Base-by-base conservation (phyloP, 2,329 filamentous ascomycete species). In the Diaporthe destruens region DNA sequence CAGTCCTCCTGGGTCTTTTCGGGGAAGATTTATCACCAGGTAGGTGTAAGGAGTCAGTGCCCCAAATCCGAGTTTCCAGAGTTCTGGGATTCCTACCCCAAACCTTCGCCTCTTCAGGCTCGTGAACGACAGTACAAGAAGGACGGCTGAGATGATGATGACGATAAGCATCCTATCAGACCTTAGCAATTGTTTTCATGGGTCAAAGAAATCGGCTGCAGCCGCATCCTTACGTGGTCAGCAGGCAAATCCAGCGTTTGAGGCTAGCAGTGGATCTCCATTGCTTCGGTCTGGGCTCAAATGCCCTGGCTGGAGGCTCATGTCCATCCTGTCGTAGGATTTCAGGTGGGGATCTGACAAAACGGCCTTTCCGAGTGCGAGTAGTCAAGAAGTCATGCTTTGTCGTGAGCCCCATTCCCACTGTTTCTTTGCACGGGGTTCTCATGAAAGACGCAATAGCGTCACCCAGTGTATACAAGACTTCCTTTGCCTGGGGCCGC, bases 391-490 rank as follows among this genome's bases (percentile, higher is more conserved):
- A 55, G 29, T 55, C 53, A 32, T 55, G 18, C 16, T 34, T 55
- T 55, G 53, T 55, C 9, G 53, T 55, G 25, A 32, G 53, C 2
- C 53, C 29, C 53, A 34, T 55, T 29, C 53, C 53, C 16, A 12
- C 53, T 20, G 53, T 55, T n/a, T 55, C 53, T 12, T n/a, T 32
- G 25, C 53, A 34, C 32, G 53, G 29, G 7, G 7, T 18, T n/a
- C 53, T 55, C 53, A 55, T 55, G 53, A 55, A 55, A 55, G 53
- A 55, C 3, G 53, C 53, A 55, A 55, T 55, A 18, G 53, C 25
- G 32, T 55, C 53, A 12, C 53, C 53, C 53, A 55, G 7, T 9
- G 53, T 55, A n/a, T 55, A 55, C 53, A 55, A 34, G 20, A 55
- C 53, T 4, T 55, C 53, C 25, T 14, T 55, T 32, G 25, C 29